phyloP scores from a whole-genome alignment of 2,329 filamentous ascomycete genomes.

The Phoma herbarum region DNA sequence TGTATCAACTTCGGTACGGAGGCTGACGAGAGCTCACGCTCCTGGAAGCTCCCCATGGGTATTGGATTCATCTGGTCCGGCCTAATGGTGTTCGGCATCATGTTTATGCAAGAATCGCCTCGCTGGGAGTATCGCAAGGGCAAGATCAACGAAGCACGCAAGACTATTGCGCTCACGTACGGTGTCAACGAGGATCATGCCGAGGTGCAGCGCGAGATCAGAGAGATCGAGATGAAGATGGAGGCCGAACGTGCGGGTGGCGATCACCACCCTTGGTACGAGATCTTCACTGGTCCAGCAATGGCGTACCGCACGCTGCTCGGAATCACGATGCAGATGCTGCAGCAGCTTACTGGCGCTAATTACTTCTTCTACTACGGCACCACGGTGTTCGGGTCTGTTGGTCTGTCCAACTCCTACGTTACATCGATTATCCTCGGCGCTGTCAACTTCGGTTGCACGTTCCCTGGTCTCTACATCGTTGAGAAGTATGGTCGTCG shows the following conservation, averaged over 20 bases:
- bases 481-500: conserved; percentile 58
- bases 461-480: conserved; percentile 58
- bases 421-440: conserved; percentile 60
- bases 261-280: conserved; percentile 57
- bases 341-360: conserved; percentile 73
- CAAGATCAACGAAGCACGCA: conserved; percentile 60
- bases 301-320: conserved; percentile 72
- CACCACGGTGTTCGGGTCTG: conserved; percentile 56
- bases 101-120: conserved; percentile 65
- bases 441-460: conserved; percentile 59
- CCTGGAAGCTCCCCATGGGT: conserved; percentile 72
- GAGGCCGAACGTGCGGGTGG: conserved; percentile 59
- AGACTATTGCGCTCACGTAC: conserved; percentile 63
- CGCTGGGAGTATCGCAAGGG: conserved; percentile 67
- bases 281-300: conserved; percentile 71
- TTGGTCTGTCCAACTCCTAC: conserved; percentile 55
- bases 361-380: conserved; percentile 66
- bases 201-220: conserved; percentile 61
- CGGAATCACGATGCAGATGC: conserved; percentile 69
- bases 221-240: conserved; percentile 65
- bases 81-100: conserved; percentile 63
- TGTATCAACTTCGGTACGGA: conserved; percentile 69
- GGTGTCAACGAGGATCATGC: conserved; percentile 65
- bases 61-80: conserved; percentile 65
- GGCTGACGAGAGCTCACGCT: conserved; percentile 55